Base-by-base conservation (phyloP, 352 stramenopile genomes). In the Blastocystis sp. region DNA sequence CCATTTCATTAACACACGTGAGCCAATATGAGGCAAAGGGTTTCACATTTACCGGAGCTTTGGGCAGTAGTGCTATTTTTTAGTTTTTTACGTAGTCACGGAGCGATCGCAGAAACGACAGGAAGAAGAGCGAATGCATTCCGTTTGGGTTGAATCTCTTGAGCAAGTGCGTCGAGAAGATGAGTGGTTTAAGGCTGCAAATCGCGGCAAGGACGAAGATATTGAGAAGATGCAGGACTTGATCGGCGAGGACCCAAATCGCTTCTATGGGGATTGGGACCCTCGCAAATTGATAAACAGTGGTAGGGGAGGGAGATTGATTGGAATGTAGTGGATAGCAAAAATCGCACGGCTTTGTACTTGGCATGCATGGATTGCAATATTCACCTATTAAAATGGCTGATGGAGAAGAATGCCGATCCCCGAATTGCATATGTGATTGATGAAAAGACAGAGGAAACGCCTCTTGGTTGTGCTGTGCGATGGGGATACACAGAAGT, bases 381-480 rank as follows among this genome's bases (percentile, higher is more conserved):
- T 38, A 24, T 81, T 8, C 29, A 29, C 1, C 21, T 81, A 9
- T 48, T 81, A 4, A 11, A 27, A 4, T 81, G 61, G 16, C 46
- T 81, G 11, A 57, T 81, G 27, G 49, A 29, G 18, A 29, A 51
- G 24, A 81, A 81, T 51, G 69, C 69, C 11, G 69, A 81, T 42
- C 69, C 69, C 1, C 69, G 69, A 14, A 81, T 81, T n/a, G 69
- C 44, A 21, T 57, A 42, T 51, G 51, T 81, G n/a, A 24, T 81
- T 48, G 69, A 81, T 51, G 69, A 81, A 32, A 81, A 81, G 40
- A 81, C 44, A 0, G 69, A 64, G 51, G 69, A 81, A 40, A 81
- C 69, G 11, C 69, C 69, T 16, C 16, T 81, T n/a, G 69, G 44
- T 21, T 81, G 69, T 48, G 69, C 69, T 3, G 69, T 81, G 0